Conservation (phyloP, 441 rosid genomes). For the Eutrema salsugineum region DNA sequence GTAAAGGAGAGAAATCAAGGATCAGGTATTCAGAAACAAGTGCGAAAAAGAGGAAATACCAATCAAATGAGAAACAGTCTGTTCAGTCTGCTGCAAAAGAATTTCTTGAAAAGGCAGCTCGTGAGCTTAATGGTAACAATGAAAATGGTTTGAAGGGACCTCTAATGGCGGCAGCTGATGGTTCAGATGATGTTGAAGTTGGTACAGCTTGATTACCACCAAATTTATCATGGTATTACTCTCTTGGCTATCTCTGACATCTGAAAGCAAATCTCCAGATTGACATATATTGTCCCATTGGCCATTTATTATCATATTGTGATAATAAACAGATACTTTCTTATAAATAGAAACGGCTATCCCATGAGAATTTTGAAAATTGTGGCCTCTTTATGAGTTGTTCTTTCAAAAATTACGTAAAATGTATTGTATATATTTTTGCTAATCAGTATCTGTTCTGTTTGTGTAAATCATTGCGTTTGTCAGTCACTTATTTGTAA, state of each 20-base stretch:
- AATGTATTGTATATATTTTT: too few species aligned
- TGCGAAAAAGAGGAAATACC: slow-evolving; percentile 73
- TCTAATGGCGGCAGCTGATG: slow-evolving; percentile 38
- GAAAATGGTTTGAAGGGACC: slow-evolving; percentile 72
- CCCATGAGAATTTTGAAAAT: background rate
- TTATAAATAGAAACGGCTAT: background rate
- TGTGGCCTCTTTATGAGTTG: background rate
- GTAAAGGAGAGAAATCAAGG: slow-evolving; percentile 62
- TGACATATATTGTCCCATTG: background rate
- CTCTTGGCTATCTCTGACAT: background rate
- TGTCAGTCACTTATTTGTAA: background rate
- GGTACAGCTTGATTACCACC: slow-evolving; percentile 33
- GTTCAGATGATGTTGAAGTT: slow-evolving; percentile 48
- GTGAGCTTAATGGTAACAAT: slow-evolving; percentile 64
- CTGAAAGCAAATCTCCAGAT: background rate
- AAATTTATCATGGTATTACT: slow-evolving; percentile 24
- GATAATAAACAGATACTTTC: background rate
- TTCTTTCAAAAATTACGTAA: background rate
- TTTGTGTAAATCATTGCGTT: background rate
- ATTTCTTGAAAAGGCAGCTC: slow-evolving; percentile 89
- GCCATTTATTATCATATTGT: background rate
- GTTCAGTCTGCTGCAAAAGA: slow-evolving; percentile 75
- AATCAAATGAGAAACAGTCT: slow-evolving; percentile 50
- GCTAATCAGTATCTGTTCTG: background rate
- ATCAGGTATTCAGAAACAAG: slow-evolving; percentile 42